Base-by-base conservation (phyloP, 345 rosid species). In the Dimocarpus longan region DNA sequence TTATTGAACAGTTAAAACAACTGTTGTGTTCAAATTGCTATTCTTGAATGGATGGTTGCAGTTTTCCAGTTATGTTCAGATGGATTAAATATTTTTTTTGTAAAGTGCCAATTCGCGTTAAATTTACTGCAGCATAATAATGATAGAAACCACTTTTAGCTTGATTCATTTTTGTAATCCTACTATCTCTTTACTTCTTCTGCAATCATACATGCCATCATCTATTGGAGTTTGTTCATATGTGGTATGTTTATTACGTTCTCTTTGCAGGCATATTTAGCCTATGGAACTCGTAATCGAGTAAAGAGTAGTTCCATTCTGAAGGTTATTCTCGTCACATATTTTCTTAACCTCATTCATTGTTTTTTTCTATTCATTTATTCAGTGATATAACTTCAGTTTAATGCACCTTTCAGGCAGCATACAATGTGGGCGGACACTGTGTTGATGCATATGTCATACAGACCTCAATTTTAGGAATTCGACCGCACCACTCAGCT, bases 371-470 rank as follows among this genome's bases (percentile, higher is more conserved):
- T 80, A 8, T 28, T 50, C 10, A 46, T 21, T 80, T 77, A 8
- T 24, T 46, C 50, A 1, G 4, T 67, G 26, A 67, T 65, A 13
- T 19, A 48, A 50, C 15, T n/a, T 9, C 52, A 70, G 37, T 75
- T 56, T 26, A 19, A 2, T 76, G 44, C 68, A 57, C 83, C 56
- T 76, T 70, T 57, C 88, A 94, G 98, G 97, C 97, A 46, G 88
- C 90, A 81, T 94, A 91, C 70, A 90, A 90, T 73, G 85, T 94
- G 75, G 97, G 98, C 32, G 98, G 97, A 71, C 86, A 86, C 21
- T 79, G 82, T 68, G 76, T 92, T 71, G 88, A 88, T 73, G 94
- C 98, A 37, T 87, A 80, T 68, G 66, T 78, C 56, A 90, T 94
- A 71, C 93, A 92, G 60, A 91, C 82, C 83, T 88, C 91, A 10